phyloP scores from a whole-genome alignment of 2,329 filamentous ascomycete species.

The Beauveria asiatica region DNA sequence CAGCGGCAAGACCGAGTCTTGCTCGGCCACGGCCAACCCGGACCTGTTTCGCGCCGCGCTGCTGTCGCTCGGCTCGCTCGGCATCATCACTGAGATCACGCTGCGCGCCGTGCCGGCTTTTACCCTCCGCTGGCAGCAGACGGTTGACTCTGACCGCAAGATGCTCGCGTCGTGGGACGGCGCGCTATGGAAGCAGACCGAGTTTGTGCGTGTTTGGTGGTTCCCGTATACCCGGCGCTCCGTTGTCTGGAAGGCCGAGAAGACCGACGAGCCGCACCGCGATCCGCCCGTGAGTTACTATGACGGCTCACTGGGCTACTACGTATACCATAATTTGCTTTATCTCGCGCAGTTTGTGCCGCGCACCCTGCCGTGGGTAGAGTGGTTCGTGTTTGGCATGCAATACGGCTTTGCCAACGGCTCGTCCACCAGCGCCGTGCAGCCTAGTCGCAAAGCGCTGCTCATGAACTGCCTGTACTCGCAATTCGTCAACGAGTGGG shows the following conservation, averaged over 20 bases:
- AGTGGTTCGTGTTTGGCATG: conserved; percentile 96
- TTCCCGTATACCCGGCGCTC: conserved; percentile 84
- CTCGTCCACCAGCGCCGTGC: conserved; percentile 61
- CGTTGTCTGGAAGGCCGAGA: conserved; percentile 83
- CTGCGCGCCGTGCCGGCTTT: conserved; percentile 73
- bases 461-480: conserved; percentile 97
- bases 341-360: conserved; percentile 72
- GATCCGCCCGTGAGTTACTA: conserved; percentile 66
- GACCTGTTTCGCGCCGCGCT: conserved; percentile 84
- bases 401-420: conserved; percentile 84
- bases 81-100: conserved; percentile 84
- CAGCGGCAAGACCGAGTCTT: conserved; percentile 65
- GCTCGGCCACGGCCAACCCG: conserved; percentile 58
- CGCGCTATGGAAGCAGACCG: conserved; percentile 71
- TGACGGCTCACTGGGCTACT: conserved; percentile 72
- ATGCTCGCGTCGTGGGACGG: conserved; percentile 65
- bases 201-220: conserved; percentile 97
- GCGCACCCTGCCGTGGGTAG: conserved; percentile 73
- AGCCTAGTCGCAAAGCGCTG: conserved; percentile 70
- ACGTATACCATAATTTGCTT: conserved; percentile 86
- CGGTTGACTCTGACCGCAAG: conserved; percentile 59
- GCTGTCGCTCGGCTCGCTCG: conserved; percentile 79
- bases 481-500: conserved; percentile 99
- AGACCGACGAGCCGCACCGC: conserved; percentile 54
- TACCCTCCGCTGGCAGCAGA: conserved; percentile 80